Percentiles rank a stretch among this genome's conserved stretches.
phyloP scores from a whole-genome alignment of 1,139 yeast species.

The Hansenula sp. region DNA sequence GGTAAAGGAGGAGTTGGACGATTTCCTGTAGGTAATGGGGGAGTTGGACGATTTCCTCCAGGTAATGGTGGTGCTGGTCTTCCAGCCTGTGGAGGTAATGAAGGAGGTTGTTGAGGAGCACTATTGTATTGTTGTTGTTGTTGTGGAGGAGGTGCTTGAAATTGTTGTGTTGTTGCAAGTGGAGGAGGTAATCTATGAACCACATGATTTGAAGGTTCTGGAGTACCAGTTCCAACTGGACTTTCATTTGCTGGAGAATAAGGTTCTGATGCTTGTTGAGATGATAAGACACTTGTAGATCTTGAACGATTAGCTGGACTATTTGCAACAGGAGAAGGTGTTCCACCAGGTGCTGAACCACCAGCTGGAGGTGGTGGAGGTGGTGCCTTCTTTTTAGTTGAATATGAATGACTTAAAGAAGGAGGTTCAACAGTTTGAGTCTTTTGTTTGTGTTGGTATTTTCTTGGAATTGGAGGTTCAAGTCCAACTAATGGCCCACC shows the following conservation, averaged over 20 bases:
- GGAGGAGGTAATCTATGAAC: conserved; percentile 21
- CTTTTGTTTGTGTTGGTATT: conserved; percentile 29
- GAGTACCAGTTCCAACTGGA: conserved; percentile 19
- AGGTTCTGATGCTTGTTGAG: conserved; percentile 14
- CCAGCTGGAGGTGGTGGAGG: conserved; percentile 39
- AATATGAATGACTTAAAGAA: neutral
- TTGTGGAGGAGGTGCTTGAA: neutral
- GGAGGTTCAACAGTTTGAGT: neutral
- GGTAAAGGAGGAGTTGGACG: conserved; percentile 19
- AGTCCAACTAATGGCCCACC: conserved; percentile 85
- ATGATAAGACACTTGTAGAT: conserved; percentile 18
- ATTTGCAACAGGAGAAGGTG: conserved; percentile 11
- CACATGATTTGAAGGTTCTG: conserved; percentile 18
- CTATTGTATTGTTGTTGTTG: neutral
- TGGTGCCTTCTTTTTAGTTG: conserved; percentile 39
- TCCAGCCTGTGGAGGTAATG: conserved; percentile 20
- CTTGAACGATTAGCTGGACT: conserved; percentile 18
- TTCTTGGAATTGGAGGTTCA: conserved; percentile 81
- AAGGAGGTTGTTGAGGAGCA: conserved; percentile 4
- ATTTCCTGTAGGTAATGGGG: conserved; percentile 21
- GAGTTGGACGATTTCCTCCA: conserved; percentile 1
- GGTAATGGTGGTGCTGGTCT: conserved; percentile 16
- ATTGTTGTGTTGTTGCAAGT: conserved; percentile 2
- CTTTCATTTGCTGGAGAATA: neutral
- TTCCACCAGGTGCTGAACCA: too few species aligned